A percentile compares a stretch with the other conserved stretches of the same genome.
phyloP scores from a whole-genome alignment of 2,329 filamentous ascomycete species.

The Nemania sp. region DNA sequence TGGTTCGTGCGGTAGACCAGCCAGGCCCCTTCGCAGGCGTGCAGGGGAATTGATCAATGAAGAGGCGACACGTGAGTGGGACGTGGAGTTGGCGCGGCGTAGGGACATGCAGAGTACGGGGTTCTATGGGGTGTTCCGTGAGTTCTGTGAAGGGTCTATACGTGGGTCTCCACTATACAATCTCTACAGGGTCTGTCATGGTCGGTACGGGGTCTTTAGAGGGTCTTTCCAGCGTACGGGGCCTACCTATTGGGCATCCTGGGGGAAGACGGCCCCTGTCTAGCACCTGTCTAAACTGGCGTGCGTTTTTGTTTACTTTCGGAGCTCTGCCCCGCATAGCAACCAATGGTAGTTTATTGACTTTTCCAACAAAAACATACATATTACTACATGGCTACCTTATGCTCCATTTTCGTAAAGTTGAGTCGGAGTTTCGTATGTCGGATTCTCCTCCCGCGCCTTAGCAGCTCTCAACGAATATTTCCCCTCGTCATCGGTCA shows the following conservation, averaged over 20 bases:
- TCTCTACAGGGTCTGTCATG: no score
- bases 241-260: no score
- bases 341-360: slow-evolving; percentile 22
- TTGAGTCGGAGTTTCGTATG: not conserved
- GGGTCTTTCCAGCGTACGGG: no score
- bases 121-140: no score
- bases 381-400: not conserved
- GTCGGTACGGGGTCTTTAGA: no score
- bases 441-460: not conserved
- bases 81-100: slow-evolving; percentile 12
- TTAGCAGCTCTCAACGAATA: not conserved
- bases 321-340: slow-evolving; percentile 38
- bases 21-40: not conserved
- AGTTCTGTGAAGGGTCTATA: no score
- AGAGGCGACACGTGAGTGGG: slow-evolving; percentile 24
- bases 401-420: not conserved
- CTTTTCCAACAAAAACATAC: slow-evolving; percentile 9
- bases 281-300: not conserved
- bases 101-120: not conserved
- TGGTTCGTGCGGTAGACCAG: not conserved
- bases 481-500: no score
- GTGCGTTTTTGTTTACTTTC: slow-evolving; percentile 39
- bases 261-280: not conserved
- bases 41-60: slow-evolving; percentile 23
- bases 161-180: no score